phyloP scores from a whole-genome alignment of 768 basidiomycete species.

The Lactarius vividus region DNA sequence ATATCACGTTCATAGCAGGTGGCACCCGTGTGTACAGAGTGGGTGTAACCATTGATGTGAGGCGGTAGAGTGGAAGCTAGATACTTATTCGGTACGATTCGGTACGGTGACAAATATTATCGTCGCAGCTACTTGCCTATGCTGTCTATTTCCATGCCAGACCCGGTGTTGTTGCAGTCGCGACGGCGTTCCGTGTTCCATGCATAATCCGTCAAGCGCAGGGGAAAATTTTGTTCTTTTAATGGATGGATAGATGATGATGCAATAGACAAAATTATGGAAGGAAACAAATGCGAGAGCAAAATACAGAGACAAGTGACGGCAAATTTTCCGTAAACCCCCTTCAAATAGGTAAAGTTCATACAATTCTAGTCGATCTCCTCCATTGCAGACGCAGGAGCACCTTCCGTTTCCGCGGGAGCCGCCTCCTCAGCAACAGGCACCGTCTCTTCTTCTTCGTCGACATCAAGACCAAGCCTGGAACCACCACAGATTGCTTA shows the following conservation, averaged over 20 bases:
- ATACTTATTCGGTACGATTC: conserved; percentile 15
- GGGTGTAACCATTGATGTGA: conserved; percentile 8
- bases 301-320: conserved; percentile 20
- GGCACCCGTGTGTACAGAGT: conserved; percentile 1
- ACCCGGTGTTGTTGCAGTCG: not conserved
- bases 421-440: conserved; percentile 47
- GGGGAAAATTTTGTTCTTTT: conserved; percentile 15
- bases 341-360: conserved; percentile 8
- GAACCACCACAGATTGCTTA: conserved; percentile 20
- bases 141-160: not conserved
- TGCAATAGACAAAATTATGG: conserved; percentile 16
- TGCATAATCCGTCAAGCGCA: not conserved
- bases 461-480: conserved; percentile 79
- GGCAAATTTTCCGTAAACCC: conserved; percentile 15
- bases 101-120: conserved; percentile 5
- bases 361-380: conserved; percentile 73
- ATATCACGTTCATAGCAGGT: conserved; percentile 5
- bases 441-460: conserved; percentile 50
- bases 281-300: conserved; percentile 13
- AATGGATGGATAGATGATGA: conserved; percentile 21
- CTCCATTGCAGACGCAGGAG: conserved; percentile 88
- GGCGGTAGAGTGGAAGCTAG: conserved; percentile 18
- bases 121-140: not conserved
- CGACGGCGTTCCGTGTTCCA: conserved; percentile 2
- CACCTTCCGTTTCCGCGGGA: conserved; percentile 53